Evolutionary conservation across 805 yeast species (phyloP), one percentile per base, ranked within the genome.

Genomic region (Sungouiozyma intestinalis): DNA sequence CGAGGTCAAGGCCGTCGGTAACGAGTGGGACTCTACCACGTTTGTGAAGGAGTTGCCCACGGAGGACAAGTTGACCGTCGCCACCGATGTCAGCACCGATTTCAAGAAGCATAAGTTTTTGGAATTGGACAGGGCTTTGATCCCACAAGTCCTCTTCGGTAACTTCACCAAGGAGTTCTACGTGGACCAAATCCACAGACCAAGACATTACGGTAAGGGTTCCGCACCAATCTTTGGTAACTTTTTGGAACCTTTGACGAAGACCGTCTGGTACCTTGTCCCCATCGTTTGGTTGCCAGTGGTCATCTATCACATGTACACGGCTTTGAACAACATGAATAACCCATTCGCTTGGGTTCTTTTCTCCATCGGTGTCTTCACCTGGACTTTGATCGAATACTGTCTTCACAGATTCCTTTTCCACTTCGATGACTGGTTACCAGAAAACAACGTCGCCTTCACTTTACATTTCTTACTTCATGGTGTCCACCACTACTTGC

Each of bases 131-230:
- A 78, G 76, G 60, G 94, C 98, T 1, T 69, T 92, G 52, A 66
- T 92, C 35, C 57, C 76, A 63, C 98, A 92, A 68, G 85, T 92
- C 37, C 65, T 86, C 43, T 70, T 74, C 46, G 78, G 87, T 35
- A 72, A 74, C 31, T 92, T 87, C 71, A 58, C 83, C 35, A 90
- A 85, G 60, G 94, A 85, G 35, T 90, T 92, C 57, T 92, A 92
- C 63, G 71, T 92, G 57, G 95, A 87, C 60, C 97, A 92, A 65
- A 92, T 92, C 35, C 98, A 92, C 64, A 79, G 97, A 65, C 98
- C 98, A 41, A 80, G 98, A 60, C 98, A 92, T 64, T 92, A 88
- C 60, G 97, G 97, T 50, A 80, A 87, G 60, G 97, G 96, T 9
- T 85, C 96, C 3, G 98, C 98, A 11, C 96, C 88, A 5, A 62